Evolutionary conservation across 2,329 filamentous ascomycete species (phyloP).

Genomic region (Colletotrichum sp.): DNA sequence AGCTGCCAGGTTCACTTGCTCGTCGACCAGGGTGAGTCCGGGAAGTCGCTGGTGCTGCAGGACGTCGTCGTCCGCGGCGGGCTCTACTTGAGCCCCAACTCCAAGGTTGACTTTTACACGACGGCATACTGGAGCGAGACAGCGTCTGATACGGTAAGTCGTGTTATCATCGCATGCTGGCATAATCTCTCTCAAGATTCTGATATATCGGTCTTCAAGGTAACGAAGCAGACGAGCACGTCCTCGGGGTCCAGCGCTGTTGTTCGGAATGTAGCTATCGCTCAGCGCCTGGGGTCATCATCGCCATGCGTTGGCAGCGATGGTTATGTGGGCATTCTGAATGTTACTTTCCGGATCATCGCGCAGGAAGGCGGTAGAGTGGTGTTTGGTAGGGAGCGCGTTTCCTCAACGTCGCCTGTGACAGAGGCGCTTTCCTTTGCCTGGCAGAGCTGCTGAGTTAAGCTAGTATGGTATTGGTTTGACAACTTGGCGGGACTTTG

Average conservation of each 20-base stretch:
- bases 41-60: conserved; percentile 6
- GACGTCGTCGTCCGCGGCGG: conserved; percentile 9
- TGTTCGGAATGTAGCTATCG: conserved; percentile 10
- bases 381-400: conserved; percentile 12
- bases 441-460: conserved; percentile 3
- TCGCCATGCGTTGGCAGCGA: conserved; percentile 14
- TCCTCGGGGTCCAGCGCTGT: not conserved
- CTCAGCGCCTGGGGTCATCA: conserved; percentile 1
- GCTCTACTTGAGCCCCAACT: conserved; percentile 8
- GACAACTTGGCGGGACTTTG: not conserved
- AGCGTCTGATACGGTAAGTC: conserved; percentile 3
- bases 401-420: not conserved
- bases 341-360: conserved; percentile 21
- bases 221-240: conserved; percentile 7
- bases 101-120: conserved; percentile 10
- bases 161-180: not conserved
- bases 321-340: conserved; percentile 22
- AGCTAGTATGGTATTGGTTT: not conserved
- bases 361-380: not conserved
- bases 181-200: not conserved
- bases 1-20: conserved; percentile 15
- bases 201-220: not conserved
- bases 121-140: conserved; percentile 16
- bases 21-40: conserved; percentile 9
- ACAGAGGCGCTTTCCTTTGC: conserved; percentile 12